Evolutionary conservation across 1,284 basidiomycete species (phyloP).

Genomic region (Heterobasidion annosum): DNA sequence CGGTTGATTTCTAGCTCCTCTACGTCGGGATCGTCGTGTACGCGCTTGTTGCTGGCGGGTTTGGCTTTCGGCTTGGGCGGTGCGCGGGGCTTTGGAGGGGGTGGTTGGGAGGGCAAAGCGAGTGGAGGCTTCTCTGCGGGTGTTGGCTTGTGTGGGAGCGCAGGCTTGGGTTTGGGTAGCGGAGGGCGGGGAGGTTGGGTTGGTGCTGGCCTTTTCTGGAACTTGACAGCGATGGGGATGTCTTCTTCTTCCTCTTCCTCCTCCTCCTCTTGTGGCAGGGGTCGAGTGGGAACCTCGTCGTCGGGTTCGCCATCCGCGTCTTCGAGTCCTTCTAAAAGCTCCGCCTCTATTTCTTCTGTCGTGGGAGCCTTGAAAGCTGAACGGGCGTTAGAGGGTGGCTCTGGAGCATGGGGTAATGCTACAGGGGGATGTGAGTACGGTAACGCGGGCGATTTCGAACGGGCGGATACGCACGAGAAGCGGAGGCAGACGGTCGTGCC

Average conservation of each 20-base stretch:
- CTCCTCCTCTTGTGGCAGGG: constrained; percentile 16
- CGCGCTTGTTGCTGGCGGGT: constrained; percentile 14
- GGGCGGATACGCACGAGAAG: constrained; percentile 25
- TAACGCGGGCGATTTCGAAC: neutral
- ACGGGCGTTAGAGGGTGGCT: too few species aligned
- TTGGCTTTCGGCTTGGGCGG: constrained; percentile 6
- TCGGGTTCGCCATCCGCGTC: constrained; percentile 38
- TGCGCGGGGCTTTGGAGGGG: neutral
- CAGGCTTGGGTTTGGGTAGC: constrained; percentile 2
- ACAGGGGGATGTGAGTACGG: too few species aligned
- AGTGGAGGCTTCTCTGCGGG: neutral
- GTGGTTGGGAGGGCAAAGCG: neutral
- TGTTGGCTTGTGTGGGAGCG: constrained; percentile 6
- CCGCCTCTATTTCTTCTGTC: constrained; percentile 22
- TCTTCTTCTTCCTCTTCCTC: constrained; percentile 31
- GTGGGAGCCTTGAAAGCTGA: too few species aligned
- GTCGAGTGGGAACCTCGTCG: constrained; percentile 23
- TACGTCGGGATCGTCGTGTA: constrained; percentile 27
- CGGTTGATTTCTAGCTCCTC: constrained; percentile 29
- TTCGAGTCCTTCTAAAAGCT: constrained; percentile 21
- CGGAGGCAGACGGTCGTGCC: constrained; percentile 28
- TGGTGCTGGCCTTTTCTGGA: neutral
- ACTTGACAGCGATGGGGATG: constrained; percentile 14
- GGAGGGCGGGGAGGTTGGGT: constrained; percentile 9
- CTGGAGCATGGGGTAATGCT: too few species aligned